Evolutionary conservation across 805 yeast species (phyloP).

Genomic region (Wickerhamomyces hampshirensis): DNA sequence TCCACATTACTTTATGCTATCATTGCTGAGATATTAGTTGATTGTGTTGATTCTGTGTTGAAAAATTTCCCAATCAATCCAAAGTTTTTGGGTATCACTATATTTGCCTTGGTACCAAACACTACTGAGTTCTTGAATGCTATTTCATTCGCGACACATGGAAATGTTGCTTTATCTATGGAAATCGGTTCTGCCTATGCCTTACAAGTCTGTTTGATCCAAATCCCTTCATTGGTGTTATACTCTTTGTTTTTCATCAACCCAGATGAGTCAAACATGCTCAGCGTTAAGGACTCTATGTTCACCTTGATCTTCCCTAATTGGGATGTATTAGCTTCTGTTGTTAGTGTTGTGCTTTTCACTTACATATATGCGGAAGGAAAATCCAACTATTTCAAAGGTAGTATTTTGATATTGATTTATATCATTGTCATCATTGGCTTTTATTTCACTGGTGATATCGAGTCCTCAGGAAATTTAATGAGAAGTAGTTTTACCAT

Average conservation of each 20-base stretch:
- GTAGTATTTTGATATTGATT: slow-evolving; percentile 76
- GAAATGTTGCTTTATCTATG: slow-evolving; percentile 94
- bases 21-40: slow-evolving; percentile 91
- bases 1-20: slow-evolving; percentile 88
- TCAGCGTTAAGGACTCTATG: slow-evolving; percentile 37
- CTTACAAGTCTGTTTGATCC: slow-evolving; percentile 87
- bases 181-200: slow-evolving; percentile 98
- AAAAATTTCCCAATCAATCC: slow-evolving; percentile 78
- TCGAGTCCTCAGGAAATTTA: slow-evolving; percentile 1
- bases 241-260: slow-evolving; percentile 55
- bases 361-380: slow-evolving; percentile 96
- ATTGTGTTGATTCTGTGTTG: slow-evolving; percentile 85
- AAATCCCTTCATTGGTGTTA: slow-evolving; percentile 84
- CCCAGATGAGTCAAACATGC: slow-evolving; percentile 25
- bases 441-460: slow-evolving; percentile 54
- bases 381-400: slow-evolving; percentile 92
- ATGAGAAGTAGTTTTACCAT: neutral
- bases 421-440: slow-evolving; percentile 76
- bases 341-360: slow-evolving; percentile 82
- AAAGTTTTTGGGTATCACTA: slow-evolving; percentile 86
- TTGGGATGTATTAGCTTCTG: slow-evolving; percentile 88
- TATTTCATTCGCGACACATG: slow-evolving; percentile 92
- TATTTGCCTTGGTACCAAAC: slow-evolving; percentile 94
- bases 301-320: slow-evolving; percentile 88
- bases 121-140: slow-evolving; percentile 97